Conservation (phyloP, 768 basidiomycete genomes). For the Trametes cubensis region DNA sequence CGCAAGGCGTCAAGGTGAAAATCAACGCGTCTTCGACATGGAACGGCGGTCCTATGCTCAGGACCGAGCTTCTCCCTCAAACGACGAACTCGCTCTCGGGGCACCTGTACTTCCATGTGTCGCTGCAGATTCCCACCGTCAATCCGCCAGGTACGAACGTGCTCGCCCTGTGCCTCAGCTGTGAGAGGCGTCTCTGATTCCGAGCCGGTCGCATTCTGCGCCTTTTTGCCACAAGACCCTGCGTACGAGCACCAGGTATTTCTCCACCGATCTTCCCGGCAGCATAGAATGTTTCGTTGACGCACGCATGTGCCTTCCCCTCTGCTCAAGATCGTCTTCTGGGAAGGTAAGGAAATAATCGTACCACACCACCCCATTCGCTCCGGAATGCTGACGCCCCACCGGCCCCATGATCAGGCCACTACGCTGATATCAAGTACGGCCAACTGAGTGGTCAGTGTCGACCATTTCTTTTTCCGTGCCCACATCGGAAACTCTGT, state of each 20-base stretch:
- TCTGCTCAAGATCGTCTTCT: constrained; percentile 26
- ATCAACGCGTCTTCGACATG: constrained; percentile 30
- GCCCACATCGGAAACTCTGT: not conserved
- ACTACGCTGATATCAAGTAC: constrained; percentile 30
- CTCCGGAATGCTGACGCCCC: not conserved
- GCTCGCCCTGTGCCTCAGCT: not conserved
- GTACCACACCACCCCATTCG: not conserved
- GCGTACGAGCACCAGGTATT: constrained; percentile 28
- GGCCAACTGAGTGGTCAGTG: constrained; percentile 25
- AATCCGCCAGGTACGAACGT: constrained; percentile 23
- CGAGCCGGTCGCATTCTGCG: too few species aligned
- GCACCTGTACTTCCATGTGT: constrained; percentile 29
- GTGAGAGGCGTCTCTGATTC: not conserved
- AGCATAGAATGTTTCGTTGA: too few species aligned
- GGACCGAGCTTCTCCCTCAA: constrained; percentile 39
- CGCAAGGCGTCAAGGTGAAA: constrained; percentile 38
- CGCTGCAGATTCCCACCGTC: constrained; percentile 28
- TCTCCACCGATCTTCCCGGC: not conserved
- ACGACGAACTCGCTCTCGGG: constrained; percentile 34
- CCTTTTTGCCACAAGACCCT: constrained; percentile 16
- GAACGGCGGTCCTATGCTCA: constrained; percentile 37
- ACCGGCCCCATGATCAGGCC: constrained; percentile 2
- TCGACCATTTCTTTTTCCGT: not conserved
- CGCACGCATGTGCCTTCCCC: not conserved
- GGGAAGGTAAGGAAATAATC: constrained; percentile 17